These are phyloP conservation scores for Limnomonas spitsbergensis DNA, from an alignment of 139 green algal species.

Conservation along the genomic window DNA sequence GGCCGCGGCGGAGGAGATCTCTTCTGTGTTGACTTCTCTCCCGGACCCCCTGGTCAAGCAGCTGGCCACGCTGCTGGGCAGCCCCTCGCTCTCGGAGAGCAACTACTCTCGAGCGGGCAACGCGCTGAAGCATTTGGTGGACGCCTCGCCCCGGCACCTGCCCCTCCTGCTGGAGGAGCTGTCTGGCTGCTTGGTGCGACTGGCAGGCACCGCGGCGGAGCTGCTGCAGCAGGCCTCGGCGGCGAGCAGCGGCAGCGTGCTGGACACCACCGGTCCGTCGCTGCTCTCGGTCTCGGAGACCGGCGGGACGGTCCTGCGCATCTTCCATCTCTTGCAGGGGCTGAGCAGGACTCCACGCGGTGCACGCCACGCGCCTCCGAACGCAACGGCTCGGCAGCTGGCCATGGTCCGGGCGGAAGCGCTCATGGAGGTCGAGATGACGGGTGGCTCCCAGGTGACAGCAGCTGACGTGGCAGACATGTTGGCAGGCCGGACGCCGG, in stretches of 20 bases:
- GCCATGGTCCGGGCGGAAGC: neutral
- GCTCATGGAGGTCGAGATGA: neutral
- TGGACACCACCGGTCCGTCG: slow-evolving; percentile 22
- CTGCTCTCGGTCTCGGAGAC: slow-evolving; percentile 33
- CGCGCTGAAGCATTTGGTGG: slow-evolving; percentile 62
- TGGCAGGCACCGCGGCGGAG: slow-evolving; percentile 1
- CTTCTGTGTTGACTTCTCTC: neutral
- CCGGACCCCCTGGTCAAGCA: slow-evolving; percentile 16
- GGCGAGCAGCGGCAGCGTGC: neutral
- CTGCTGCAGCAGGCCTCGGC: neutral
- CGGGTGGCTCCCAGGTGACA: neutral
- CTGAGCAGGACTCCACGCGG: slow-evolving; percentile 47
- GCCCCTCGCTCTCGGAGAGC: slow-evolving; percentile 50
- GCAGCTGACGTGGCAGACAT: slow-evolving; percentile 12
- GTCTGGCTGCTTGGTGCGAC: slow-evolving; percentile 33
- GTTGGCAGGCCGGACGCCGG: neutral
- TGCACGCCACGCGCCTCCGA: too few relatives aligned
- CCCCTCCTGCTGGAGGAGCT: slow-evolving; percentile 56
- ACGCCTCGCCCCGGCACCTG: slow-evolving; percentile 54
- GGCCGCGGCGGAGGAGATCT: neutral
- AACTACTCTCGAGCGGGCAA: slow-evolving; percentile 49
- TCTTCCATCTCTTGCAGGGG: slow-evolving; percentile 63
- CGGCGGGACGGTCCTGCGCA: slow-evolving; percentile 59
- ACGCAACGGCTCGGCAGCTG: slow-evolving; percentile 5
- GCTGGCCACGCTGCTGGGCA: slow-evolving; percentile 41